Conservation (phyloP, 2,329 filamentous ascomycete genomes). For the Aspergillus ruber region DNA sequence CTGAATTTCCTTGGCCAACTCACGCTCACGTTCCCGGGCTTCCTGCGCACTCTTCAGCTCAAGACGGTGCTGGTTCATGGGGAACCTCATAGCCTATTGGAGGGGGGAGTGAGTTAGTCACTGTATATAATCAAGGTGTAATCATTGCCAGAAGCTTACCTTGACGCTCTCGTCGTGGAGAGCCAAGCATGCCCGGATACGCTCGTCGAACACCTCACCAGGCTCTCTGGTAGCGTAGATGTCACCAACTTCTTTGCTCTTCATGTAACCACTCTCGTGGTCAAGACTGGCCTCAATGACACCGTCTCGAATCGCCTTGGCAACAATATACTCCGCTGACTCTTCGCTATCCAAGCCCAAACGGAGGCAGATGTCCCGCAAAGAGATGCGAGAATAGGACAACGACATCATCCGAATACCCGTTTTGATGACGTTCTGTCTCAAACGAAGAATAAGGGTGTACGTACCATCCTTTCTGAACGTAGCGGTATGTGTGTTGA, state of each 20-base stretch:
- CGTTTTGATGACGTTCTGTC: conserved; percentile 99
- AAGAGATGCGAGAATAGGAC: conserved; percentile 93
- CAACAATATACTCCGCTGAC: conserved; percentile 97
- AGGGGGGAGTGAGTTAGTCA: neutral
- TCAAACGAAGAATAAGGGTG: conserved; percentile 84
- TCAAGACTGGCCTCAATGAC: conserved; percentile 94
- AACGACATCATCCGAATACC: conserved; percentile 99
- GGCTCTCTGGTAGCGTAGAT: conserved; percentile 95
- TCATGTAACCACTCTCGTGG: conserved; percentile 94
- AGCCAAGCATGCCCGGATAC: conserved; percentile 82
- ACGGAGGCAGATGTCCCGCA: conserved; percentile 94
- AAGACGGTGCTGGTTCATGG: conserved; percentile 96
- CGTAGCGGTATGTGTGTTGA: conserved; percentile 70
- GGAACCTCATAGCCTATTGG: conserved; percentile 86
- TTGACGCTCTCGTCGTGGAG: conserved; percentile 98
- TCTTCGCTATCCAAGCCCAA: conserved; percentile 91
- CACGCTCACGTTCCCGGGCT: conserved; percentile 89
- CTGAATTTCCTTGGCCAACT: conserved; percentile 98
- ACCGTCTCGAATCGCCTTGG: conserved; percentile 94
- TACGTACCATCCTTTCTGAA: conserved; percentile 95
- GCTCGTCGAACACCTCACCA: conserved; percentile 94
- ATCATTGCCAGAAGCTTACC: conserved; percentile 47
- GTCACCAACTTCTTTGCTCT: conserved; percentile 93
- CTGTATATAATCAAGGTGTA: neutral
- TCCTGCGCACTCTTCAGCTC: conserved; percentile 98